These are phyloP conservation scores for Geotrichum citri-aurantii DNA, from an alignment of 1,139 yeast species.

Conservation along the genomic window DNA sequence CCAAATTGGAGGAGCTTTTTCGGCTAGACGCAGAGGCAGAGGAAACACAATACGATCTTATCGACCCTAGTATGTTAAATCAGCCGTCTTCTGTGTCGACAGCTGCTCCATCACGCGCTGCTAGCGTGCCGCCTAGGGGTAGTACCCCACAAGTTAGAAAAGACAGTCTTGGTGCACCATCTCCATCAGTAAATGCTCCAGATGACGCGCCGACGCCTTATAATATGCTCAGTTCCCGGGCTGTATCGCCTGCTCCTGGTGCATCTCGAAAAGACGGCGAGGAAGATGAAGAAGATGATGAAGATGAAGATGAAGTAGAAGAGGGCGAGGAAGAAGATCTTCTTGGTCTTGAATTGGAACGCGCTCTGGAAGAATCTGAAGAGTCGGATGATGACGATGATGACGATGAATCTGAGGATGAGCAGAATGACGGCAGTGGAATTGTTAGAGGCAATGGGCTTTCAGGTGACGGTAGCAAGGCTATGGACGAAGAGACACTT, in stretches of 20 bases:
- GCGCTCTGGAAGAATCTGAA: slow-evolving; percentile 24
- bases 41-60: slow-evolving; percentile 69
- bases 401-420: slow-evolving; percentile 30
- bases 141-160: slow-evolving; percentile 5
- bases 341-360: slow-evolving; percentile 26
- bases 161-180: slow-evolving; percentile 1
- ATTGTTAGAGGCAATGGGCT: slow-evolving; percentile 53
- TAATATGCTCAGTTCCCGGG: slow-evolving; percentile 29
- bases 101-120: slow-evolving; percentile 11
- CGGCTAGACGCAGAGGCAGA: slow-evolving; percentile 79
- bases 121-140: slow-evolving; percentile 13
- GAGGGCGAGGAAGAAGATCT: slow-evolving; percentile 29
- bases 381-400: slow-evolving; percentile 29
- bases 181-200: slow-evolving; percentile 4
- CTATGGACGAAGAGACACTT: slow-evolving; percentile 36
- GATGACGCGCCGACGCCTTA: slow-evolving; percentile 31
- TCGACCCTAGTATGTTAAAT: slow-evolving; percentile 44
- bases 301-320: slow-evolving; percentile 26
- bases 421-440: slow-evolving; percentile 47
- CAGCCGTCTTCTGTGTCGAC: slow-evolving; percentile 12
- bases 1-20: slow-evolving; percentile 69
- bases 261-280: slow-evolving; percentile 24
- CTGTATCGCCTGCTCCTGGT: slow-evolving; percentile 23
- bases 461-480: slow-evolving; percentile 46
- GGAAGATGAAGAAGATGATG: slow-evolving; percentile 25